Base-by-base conservation (phyloP, 2,329 filamentous ascomycete species). In the Fusarium verticillioides region DNA sequence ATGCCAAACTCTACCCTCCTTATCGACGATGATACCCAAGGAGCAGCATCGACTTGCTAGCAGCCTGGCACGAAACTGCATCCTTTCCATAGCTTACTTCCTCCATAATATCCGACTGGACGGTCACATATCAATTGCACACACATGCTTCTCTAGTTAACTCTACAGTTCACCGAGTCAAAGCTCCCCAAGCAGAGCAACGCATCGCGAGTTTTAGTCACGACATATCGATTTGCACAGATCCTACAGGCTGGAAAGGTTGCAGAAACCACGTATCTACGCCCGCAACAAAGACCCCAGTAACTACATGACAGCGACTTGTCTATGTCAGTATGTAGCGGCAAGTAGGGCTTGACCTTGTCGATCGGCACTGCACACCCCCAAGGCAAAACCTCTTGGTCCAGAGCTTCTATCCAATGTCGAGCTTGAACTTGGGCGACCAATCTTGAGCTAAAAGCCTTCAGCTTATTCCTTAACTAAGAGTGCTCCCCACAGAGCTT, bases 301-400 rank as follows among this genome's bases (percentile, higher is more conserved):
- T 9, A 34, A 21, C 37, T 32, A 36, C 53, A 60, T 46, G 62
- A 60, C 42, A 54, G 39, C 46, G 66, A 42, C 40, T 46, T 26
- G 56, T 43, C 57, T 56, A 58, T 59, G 42, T 60, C 66, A 53
- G 66, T 43, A 58, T 60, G 49, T 11, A 60, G 50, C 19, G 21
- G 42, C 46, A 69, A 54, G 60, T 56, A 52, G 39, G 43, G 43
- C 30, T 52, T 28, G 37, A 42, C 59, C 30, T 54, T 52, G 50
- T 54, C 18, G 70, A 68, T 68, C 62, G 66, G 53, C 70, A 40
- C 44, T 40, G 46, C 52, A 49, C 58, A 53, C 54, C 65, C 66
- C 47, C 44, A 60, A 39, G 46, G 21, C 26, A 42, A 28, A 54
- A 36, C 11, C 15, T 52, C 39, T 42, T 57, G 42, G 47, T 59